Base-by-base conservation (phyloP, 2,329 filamentous ascomycete species). In the Cytospora piceae region DNA sequence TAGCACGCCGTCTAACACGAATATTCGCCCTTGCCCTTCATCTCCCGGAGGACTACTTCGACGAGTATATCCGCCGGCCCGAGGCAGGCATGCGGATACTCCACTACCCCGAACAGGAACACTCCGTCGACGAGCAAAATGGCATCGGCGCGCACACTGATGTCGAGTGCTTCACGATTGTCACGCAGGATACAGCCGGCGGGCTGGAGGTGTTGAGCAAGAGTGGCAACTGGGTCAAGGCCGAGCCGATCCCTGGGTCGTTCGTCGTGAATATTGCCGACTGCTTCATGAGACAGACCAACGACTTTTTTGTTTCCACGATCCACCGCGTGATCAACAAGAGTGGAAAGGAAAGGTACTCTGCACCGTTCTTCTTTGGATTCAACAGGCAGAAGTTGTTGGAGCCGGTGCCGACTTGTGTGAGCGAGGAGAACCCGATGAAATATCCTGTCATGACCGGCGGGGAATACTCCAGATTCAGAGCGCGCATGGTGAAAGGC, bases 241-340 rank as follows among this genome's bases (percentile, higher is more conserved):
- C 78, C 8, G 74, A 74, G 31, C 80, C 80, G 0, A 73, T 81
- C 8, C 73, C 76, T 12, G 79, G 77, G 0, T 79, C 79, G 9
- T 73, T 82, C 46, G 79, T 82, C 0, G 77, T 82, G 61, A 82
- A 82, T 58, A 81, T 82, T 22, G 81, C 79, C 0, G 77, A 81
- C 61, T 77, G 75, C 60, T 73, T 80, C 67, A 77, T 78, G 72
- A 73, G 77, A 31, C 76, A 78, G 67, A 80, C 79, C 1, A 79
- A 80, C 64, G 78, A 79, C 32, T 69, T 76, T n/a, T 80, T 78
- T 71, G 76, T 78, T 54, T 78, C 77, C 55, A 80, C 78, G 0
- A 75, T 79, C 24, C 79, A 81, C 60, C 73, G 79, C 2, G 78
- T 77, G 2, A 74, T 76, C 53, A 79, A 77, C 66, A 70, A 70